A percentile compares a stretch with the other conserved stretches of the same genome.
Conservation (phyloP, 345 rosid genomes). For the Kernera saxatilis region DNA sequence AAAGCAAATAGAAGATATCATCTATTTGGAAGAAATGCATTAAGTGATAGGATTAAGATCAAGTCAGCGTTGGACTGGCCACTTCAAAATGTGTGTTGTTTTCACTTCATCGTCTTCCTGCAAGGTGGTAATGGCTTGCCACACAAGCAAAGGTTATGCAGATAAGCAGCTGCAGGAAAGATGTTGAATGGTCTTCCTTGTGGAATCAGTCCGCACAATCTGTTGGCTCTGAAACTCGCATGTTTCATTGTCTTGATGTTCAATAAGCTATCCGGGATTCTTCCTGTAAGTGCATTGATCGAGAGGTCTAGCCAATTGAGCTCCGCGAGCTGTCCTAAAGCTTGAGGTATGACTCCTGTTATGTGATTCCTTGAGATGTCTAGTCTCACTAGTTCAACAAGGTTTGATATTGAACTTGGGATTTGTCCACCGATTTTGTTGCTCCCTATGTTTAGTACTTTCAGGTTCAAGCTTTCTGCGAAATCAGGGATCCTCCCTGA, state of each 20-base stretch:
- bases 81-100: not conserved
- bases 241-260: slow-evolving; percentile 46
- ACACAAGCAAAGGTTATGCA: slow-evolving; percentile 86
- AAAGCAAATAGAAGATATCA: slow-evolving; percentile 27
- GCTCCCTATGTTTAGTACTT: slow-evolving; percentile 65
- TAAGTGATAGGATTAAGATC: slow-evolving; percentile 29
- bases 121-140: slow-evolving; percentile 89
- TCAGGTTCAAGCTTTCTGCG: slow-evolving; percentile 51
- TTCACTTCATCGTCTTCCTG: slow-evolving; percentile 35
- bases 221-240: slow-evolving; percentile 81
- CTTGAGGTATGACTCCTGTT: slow-evolving; percentile 59
- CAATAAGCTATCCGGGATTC: slow-evolving; percentile 64
- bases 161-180: slow-evolving; percentile 77
- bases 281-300: slow-evolving; percentile 58
- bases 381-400: slow-evolving; percentile 52
- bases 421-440: slow-evolving; percentile 69
- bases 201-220: slow-evolving; percentile 87
- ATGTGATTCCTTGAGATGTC: slow-evolving; percentile 74
- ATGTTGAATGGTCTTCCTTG: slow-evolving; percentile 81
- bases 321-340: slow-evolving; percentile 45
- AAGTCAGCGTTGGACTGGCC: slow-evolving; percentile 77
- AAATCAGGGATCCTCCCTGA: slow-evolving; percentile 70
- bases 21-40: slow-evolving; percentile 27
- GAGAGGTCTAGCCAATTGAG: slow-evolving; percentile 88
- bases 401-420: slow-evolving; percentile 73